Percentiles rank a stretch among this genome's conserved stretches.
These are phyloP conservation scores for Casaregolazyma lundiana DNA, from an alignment of 1,139 yeast genomes.

Conservation along the genomic window DNA sequence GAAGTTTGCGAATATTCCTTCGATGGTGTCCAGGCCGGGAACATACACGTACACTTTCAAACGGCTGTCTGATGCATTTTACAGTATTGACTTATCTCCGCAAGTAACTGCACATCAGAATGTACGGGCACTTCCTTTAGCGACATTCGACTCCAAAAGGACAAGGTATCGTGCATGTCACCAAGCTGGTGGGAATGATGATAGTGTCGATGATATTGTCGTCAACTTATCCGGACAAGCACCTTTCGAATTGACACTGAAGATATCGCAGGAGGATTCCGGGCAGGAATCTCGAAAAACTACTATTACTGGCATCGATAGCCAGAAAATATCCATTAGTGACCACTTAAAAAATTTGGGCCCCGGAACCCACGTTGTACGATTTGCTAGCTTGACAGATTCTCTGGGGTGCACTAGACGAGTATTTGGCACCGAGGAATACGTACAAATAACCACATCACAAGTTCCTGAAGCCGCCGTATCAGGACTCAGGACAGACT, in stretches of 20 bases:
- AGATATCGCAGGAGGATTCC: slow-evolving; percentile 49
- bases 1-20: slow-evolving; percentile 43
- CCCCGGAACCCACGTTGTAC: slow-evolving; percentile 54
- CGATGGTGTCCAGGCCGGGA: slow-evolving; percentile 44
- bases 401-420: slow-evolving; percentile 61
- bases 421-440: slow-evolving; percentile 32
- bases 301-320: slow-evolving; percentile 35
- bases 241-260: slow-evolving; percentile 58
- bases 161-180: slow-evolving; percentile 52
- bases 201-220: slow-evolving; percentile 48
- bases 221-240: slow-evolving; percentile 53
- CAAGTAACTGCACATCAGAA: slow-evolving; percentile 51
- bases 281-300: slow-evolving; percentile 42
- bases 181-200: slow-evolving; percentile 23
- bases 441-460: slow-evolving; percentile 52
- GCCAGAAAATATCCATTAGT: slow-evolving; percentile 33
- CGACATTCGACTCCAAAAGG: slow-evolving; percentile 45
- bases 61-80: slow-evolving; percentile 62
- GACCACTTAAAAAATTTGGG: slow-evolving; percentile 42
- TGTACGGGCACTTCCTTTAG: slow-evolving; percentile 59
- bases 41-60: slow-evolving; percentile 56
- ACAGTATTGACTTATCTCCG: slow-evolving; percentile 39
- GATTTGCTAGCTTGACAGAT: slow-evolving; percentile 57
- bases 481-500: slow-evolving; percentile 42
- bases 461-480: slow-evolving; percentile 67